Percentiles rank a stretch among this genome's conserved stretches.
Conservation (phyloP, 768 basidiomycete species). For the Tylopilus rubrobrunneus region DNA sequence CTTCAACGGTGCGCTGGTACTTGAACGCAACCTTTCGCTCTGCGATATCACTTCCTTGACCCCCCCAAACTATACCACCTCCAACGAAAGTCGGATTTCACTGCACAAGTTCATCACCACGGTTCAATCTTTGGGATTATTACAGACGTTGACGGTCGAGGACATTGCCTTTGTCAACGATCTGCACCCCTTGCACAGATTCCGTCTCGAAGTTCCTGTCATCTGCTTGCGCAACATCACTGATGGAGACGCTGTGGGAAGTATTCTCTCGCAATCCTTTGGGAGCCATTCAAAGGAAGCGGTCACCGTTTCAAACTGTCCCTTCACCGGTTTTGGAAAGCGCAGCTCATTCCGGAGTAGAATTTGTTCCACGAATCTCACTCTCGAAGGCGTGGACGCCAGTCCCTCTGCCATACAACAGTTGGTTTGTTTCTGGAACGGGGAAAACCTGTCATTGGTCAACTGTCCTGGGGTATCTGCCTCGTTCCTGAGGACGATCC, state of each 20-base stretch:
- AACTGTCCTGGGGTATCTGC: constrained; percentile 1
- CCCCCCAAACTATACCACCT: not conserved
- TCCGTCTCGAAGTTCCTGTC: constrained; percentile 2
- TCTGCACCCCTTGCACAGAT: constrained; percentile 1
- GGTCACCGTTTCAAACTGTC: not conserved
- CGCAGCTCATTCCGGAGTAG: not conserved
- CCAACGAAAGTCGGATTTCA: not conserved
- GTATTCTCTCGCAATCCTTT: constrained; percentile 1
- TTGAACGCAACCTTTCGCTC: not conserved
- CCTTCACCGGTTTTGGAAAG: constrained; percentile 2
- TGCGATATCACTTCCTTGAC: constrained; percentile 1
- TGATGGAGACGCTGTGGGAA: not conserved
- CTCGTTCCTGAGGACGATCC: constrained; percentile 4
- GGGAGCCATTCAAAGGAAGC: constrained; percentile 3
- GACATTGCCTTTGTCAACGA: constrained; percentile 5
- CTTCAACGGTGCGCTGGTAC: not conserved
- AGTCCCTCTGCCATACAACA: not conserved
- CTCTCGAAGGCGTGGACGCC: constrained; percentile 1
- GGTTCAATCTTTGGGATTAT: not conserved
- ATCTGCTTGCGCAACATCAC: constrained; percentile 1
- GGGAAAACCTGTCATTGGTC: constrained; percentile 5
- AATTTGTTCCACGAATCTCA: not conserved
- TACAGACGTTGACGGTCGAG: constrained; percentile 5
- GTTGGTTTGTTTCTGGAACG: constrained; percentile 6
- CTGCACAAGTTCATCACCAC: not conserved